Evolutionary conservation across 2,329 filamentous ascomycete genomes (phyloP).

Genomic region (Cladosporium sp.): DNA sequence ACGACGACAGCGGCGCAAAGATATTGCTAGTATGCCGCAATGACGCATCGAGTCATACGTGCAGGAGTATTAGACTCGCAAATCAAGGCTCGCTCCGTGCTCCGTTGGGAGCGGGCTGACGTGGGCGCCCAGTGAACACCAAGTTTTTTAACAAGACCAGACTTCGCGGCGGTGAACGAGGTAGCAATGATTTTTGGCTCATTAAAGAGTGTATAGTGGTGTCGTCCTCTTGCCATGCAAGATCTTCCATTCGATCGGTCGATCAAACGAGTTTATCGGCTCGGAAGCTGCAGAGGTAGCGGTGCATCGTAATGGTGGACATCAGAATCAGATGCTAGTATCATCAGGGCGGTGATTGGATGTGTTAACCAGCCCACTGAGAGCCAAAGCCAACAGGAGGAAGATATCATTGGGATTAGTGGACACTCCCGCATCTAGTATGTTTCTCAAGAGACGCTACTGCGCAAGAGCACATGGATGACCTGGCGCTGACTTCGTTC

Average conservation of each 20-base stretch:
- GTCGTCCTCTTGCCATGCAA: not conserved
- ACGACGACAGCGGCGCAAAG: conserved; percentile 11
- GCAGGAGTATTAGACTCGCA: conserved; percentile 11
- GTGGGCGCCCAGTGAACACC: not conserved
- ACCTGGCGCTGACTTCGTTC: too few relatives aligned
- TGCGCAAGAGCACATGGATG: too few relatives aligned
- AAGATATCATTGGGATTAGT: too few relatives aligned
- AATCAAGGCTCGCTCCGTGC: conserved; percentile 11
- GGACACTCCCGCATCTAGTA: too few relatives aligned
- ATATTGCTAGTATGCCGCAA: not conserved
- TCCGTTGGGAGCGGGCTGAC: conserved; percentile 12
- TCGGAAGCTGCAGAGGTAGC: not conserved
- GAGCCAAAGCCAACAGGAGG: too few relatives aligned
- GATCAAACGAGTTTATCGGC: not conserved
- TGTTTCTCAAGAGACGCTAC: too few relatives aligned
- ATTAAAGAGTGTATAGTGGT: too few relatives aligned
- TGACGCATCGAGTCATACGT: not conserved
- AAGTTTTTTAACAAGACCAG: too few relatives aligned
- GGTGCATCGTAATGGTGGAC: not conserved
- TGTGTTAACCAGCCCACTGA: too few relatives aligned
- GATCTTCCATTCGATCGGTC: not conserved
- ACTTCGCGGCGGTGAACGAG: too few relatives aligned
- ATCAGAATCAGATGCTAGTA: not conserved
- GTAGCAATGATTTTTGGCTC: too few relatives aligned
- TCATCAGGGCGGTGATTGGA: too few relatives aligned